Evolutionary conservation across 768 basidiomycete genomes (phyloP), one percentile per base, ranked within the genome.

Genomic region (Tephrocybe sp.): DNA sequence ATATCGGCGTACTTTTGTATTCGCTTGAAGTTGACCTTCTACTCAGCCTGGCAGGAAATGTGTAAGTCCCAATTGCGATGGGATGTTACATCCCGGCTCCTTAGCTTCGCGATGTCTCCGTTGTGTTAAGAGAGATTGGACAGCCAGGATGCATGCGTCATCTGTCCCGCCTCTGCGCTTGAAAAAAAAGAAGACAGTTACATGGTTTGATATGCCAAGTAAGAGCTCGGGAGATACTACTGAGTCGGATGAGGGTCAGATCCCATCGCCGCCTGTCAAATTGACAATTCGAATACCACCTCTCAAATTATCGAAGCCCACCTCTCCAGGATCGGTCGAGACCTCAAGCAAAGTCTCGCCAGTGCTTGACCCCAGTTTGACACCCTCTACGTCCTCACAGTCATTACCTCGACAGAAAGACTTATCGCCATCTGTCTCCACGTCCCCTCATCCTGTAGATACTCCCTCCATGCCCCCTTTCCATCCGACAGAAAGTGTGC

Each of bases 191-290:
- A 60, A 58, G 51, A 70, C 59, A 0, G 71, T 74, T 9, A 63
- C 66, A 16, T 74, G 72, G 72, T 65, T 67, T 13, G 71, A 70
- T 45, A 32, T 17, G 8, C 10, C 33, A 16, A 55, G 61, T 30
- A 39, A 61, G 39, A 48, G 45, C 12, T 13, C 35, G 16, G 43
- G 39, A 14, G 20, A 11, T 31, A 19, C 30, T 23, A 11, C 17
- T 12, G 9, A 47, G 14, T 22, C 19, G 36, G 43, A 38, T 5
- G 26, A 38, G 26, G 36, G 22, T 32, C n/a, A 38, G 20, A 38
- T 11, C 14, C n/a, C n/a, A 5, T 9, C n/a, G 19, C n/a, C 33
- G 4, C 44, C 39, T 30, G 3, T 23, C 6, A 43, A 44, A 39
- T n/a, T 52, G 23, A 50, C 49, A 44, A 48, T 50, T 39, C 51